Conservation (phyloP, 768 basidiomycete species). For the Mycena rosella region DNA sequence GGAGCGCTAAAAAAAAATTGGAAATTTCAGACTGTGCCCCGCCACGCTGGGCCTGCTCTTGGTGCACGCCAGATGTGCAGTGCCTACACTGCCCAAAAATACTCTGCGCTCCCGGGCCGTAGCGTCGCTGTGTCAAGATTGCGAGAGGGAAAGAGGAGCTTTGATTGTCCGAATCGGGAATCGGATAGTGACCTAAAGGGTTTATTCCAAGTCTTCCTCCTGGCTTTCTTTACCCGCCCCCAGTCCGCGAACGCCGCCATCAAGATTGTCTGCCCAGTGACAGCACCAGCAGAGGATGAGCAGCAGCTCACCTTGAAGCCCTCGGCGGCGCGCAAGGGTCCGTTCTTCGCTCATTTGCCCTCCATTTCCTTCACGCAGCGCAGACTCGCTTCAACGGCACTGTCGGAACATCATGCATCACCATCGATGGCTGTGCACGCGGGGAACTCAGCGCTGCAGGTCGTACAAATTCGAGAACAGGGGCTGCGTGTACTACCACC, state of each 20-base stretch:
- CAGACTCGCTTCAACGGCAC: conserved; percentile 81
- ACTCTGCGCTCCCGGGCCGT: too few relatives aligned
- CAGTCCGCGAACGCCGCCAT: conserved; percentile 73
- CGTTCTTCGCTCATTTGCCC: conserved; percentile 41
- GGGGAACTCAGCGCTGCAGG: conserved; percentile 51
- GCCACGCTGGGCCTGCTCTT: too few relatives aligned
- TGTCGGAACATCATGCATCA: conserved; percentile 94
- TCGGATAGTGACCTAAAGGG: too few relatives aligned
- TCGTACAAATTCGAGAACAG: conserved; percentile 89
- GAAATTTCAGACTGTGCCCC: too few relatives aligned
- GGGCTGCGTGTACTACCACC: conserved; percentile 88
- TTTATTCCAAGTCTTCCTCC: too few relatives aligned
- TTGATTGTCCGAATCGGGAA: too few relatives aligned
- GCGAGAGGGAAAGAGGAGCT: too few relatives aligned
- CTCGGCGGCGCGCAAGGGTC: conserved; percentile 66
- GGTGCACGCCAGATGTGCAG: too few relatives aligned
- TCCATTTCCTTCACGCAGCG: conserved; percentile 18
- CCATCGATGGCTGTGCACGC: conserved; percentile 7
- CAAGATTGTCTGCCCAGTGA: conserved; percentile 76
- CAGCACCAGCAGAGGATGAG: conserved; percentile 50
- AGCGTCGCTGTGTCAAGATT: too few relatives aligned
- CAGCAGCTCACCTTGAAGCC: conserved; percentile 3
- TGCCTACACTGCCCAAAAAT: too few relatives aligned
- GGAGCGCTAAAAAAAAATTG: too few relatives aligned
- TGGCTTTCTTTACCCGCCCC: conserved; percentile 80